phyloP scores from a whole-genome alignment of 2,329 filamentous ascomycete species.

The Cladosporium cucumerinum region DNA sequence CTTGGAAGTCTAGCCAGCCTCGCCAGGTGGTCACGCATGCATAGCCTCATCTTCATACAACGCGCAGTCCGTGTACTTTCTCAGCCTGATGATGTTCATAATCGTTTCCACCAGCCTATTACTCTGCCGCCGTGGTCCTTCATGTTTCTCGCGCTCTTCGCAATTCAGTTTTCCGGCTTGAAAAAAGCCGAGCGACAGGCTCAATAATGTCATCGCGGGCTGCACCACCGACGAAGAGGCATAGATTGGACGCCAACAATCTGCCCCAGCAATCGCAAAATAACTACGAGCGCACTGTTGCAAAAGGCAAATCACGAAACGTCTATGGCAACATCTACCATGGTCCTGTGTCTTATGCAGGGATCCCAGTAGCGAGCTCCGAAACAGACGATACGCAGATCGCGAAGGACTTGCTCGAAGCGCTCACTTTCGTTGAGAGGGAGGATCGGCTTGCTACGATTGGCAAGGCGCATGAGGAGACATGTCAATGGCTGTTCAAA shows the following conservation, averaged over 20 bases:
- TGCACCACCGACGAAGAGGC: background rate
- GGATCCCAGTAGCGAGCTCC: background rate
- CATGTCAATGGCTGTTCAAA: background rate
- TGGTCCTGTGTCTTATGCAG: background rate
- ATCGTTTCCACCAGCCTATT: background rate
- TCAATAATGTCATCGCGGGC: background rate
- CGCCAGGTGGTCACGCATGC: background rate
- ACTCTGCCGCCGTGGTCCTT: background rate
- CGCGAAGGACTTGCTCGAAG: background rate
- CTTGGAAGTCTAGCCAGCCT: background rate
- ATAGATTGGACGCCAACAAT: background rate
- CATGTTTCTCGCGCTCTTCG: too few species aligned
- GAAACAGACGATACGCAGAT: background rate
- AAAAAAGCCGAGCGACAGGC: background rate
- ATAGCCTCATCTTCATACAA: background rate
- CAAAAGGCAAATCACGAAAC: background rate
- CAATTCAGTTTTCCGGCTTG: background rate
- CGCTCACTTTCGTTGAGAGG: background rate
- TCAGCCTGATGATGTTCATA: background rate
- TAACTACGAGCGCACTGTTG: background rate
- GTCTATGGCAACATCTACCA: background rate
- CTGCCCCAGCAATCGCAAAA: background rate
- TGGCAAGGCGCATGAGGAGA: background rate
- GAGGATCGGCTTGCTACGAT: background rate
- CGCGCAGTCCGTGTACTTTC: background rate